A percentile compares a stretch with the other conserved stretches of the same genome.
Evolutionary conservation across 257 asterid species (phyloP).

Genomic region (Nyctanthes arbortristis): DNA sequence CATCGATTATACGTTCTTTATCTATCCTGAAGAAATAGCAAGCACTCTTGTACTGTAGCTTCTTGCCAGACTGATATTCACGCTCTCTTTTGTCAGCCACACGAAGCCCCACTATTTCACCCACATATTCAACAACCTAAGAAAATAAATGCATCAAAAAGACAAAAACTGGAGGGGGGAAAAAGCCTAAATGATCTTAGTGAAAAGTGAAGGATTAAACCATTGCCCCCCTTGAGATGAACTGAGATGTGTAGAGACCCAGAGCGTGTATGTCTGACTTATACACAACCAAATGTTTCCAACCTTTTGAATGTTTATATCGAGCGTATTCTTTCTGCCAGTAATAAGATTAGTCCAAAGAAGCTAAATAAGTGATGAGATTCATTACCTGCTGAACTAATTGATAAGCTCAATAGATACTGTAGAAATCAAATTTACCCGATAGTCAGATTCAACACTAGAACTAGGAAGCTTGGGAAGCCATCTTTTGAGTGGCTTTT

Average conservation of each 20-base stretch:
- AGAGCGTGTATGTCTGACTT: conserved; percentile 70
- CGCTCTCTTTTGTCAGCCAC: conserved; percentile 69
- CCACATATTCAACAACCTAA: conserved; percentile 70
- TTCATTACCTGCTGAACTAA: conserved; percentile 12
- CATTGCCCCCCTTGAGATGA: conserved; percentile 60
- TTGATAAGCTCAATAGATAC: background rate
- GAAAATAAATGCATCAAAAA: conserved; percentile 21
- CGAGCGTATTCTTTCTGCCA: conserved; percentile 62
- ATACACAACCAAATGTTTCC: conserved; percentile 65
- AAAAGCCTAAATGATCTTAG: background rate
- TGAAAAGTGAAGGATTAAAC: conserved; percentile 31
- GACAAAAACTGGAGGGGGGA: background rate
- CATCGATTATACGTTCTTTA: conserved; percentile 62
- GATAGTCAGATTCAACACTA: conserved; percentile 44
- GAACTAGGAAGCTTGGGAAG: conserved; percentile 35
- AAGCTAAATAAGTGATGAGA: conserved; percentile 10
- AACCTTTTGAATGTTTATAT: conserved; percentile 56
- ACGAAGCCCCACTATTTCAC: conserved; percentile 64
- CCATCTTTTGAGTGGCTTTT: conserved; percentile 40
- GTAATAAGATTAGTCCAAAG: conserved; percentile 10
- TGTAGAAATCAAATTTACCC: conserved; percentile 35
- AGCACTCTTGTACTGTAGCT: conserved; percentile 62
- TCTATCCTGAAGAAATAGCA: conserved; percentile 69
- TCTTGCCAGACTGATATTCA: conserved; percentile 67
- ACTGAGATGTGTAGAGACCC: conserved; percentile 69